Conservation (phyloP, 805 yeast species). For the Kuraishia ogatae region DNA sequence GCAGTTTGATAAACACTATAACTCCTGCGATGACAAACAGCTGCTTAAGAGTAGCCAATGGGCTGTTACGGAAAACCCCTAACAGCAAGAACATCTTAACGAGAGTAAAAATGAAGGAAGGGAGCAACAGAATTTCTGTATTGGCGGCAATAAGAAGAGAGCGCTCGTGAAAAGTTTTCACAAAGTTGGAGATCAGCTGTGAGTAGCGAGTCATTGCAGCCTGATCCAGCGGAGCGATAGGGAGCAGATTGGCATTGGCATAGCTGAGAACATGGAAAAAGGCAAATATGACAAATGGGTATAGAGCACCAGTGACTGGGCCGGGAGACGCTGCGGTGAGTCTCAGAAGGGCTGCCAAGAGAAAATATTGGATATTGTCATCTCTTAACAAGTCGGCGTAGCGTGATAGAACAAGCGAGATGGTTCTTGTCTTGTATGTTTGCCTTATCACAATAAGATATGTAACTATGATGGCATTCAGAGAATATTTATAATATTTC, state of each 20-base stretch:
- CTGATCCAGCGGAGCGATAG: constrained; percentile 31
- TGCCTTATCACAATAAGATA: constrained; percentile 58
- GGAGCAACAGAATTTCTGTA: constrained; percentile 33
- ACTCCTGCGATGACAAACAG: constrained; percentile 35
- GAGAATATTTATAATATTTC: constrained; percentile 30
- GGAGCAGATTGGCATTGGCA: constrained; percentile 44
- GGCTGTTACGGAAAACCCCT: constrained; percentile 20
- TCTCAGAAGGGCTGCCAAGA: constrained; percentile 29
- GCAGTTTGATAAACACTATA: constrained; percentile 46
- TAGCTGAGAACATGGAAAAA: constrained; percentile 57
- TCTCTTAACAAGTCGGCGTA: constrained; percentile 27
- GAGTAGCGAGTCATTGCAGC: constrained; percentile 16
- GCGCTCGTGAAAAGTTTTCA: constrained; percentile 31
- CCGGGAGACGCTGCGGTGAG: constrained; percentile 32
- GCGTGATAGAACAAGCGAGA: constrained; percentile 17
- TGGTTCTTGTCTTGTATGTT: constrained; percentile 35
- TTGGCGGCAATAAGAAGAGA: constrained; percentile 35
- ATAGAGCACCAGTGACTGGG: constrained; percentile 36
- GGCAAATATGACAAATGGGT: constrained; percentile 57
- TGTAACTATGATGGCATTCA: constrained; percentile 47
- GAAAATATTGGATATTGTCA: constrained; percentile 59
- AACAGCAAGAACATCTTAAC: constrained; percentile 32
- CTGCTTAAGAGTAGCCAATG: constrained; percentile 21
- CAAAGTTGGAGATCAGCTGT: constrained; percentile 22
- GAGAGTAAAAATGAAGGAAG: constrained; percentile 29